These are phyloP conservation scores for Cytospora leucostoma DNA, from an alignment of 2,329 filamentous ascomycete species.

Conservation along the genomic window DNA sequence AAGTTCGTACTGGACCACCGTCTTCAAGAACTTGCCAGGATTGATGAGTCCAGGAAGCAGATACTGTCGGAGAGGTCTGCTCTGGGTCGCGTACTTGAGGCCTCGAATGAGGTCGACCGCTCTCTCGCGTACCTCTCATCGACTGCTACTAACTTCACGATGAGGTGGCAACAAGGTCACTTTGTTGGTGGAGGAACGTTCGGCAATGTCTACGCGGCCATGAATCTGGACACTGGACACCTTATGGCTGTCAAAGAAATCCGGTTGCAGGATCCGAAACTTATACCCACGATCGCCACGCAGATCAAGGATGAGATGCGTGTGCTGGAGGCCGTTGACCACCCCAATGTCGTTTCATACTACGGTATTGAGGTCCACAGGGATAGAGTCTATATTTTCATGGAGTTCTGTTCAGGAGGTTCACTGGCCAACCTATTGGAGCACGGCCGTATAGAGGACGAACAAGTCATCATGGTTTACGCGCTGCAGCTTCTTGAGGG, in stretches of 20 bases:
- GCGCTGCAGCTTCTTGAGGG: conserved; percentile 92
- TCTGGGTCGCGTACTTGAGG: conserved; percentile 87
- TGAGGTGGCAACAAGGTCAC: conserved; percentile 98
- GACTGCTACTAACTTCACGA: conserved; percentile 89
- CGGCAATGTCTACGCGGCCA: conserved; percentile 94
- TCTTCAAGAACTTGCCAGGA: conserved; percentile 68
- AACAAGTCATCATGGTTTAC: conserved; percentile 97
- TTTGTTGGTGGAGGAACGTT: conserved; percentile 97
- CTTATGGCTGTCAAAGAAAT: conserved; percentile 99
- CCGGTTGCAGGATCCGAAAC: conserved; percentile 89
- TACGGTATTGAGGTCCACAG: conserved; percentile 97
- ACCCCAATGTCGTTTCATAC: conserved; percentile 97
- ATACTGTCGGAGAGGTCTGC: conserved; percentile 84
- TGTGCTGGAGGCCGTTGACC: conserved; percentile 90
- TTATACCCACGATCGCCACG: conserved; percentile 89
- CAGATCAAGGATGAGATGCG: conserved; percentile 98
- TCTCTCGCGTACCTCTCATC: conserved; percentile 93
- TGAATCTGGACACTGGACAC: conserved; percentile 94
- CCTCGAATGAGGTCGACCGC: conserved; percentile 92
- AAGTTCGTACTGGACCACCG: conserved; percentile 74
- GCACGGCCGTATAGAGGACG: conserved; percentile 95
- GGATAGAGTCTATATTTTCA: conserved; percentile 99
- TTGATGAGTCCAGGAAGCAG: conserved; percentile 77
- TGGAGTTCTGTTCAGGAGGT: conserved; percentile 98
- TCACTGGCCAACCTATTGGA: conserved; percentile 88